phyloP scores from a whole-genome alignment of 73 alveolate species.

The Paramecium octaurelia region DNA sequence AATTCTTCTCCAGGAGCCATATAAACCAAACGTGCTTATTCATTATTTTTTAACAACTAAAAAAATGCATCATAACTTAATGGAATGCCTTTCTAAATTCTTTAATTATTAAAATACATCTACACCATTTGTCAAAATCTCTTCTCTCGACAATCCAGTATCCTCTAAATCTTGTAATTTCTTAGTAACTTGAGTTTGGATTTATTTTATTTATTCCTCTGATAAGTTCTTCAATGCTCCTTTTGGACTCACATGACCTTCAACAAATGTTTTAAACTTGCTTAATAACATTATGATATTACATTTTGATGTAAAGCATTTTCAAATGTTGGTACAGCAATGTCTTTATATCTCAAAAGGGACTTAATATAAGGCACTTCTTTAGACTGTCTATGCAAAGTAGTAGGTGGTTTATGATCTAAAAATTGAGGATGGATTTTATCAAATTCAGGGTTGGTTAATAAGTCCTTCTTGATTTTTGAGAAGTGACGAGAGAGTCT shows the following conservation, averaged over 20 bases:
- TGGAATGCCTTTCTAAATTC: conserved; percentile 68
- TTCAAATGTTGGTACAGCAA: background rate
- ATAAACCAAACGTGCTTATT: conserved; percentile 77
- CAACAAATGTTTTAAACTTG: conserved; percentile 65
- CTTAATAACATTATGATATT: background rate
- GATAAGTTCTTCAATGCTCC: conserved; percentile 70
- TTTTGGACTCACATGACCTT: conserved; percentile 63
- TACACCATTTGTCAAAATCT: conserved; percentile 64
- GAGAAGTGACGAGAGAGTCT: conserved; percentile 26
- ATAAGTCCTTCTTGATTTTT: conserved; percentile 11
- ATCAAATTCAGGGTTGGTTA: conserved; percentile 45
- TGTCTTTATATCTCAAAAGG: background rate
- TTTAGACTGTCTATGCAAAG: background rate
- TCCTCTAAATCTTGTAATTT: conserved; percentile 76
- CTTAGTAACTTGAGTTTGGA: conserved; percentile 63
- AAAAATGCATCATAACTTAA: conserved; percentile 80
- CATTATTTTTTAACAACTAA: conserved; percentile 68
- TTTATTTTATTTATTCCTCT: conserved; percentile 55
- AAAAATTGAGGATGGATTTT: conserved; percentile 21
- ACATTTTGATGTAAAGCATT: conserved; percentile 19
- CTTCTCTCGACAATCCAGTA: conserved; percentile 82
- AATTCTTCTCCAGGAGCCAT: conserved; percentile 73
- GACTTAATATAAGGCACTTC: conserved; percentile 23
- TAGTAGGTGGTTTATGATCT: conserved; percentile 34
- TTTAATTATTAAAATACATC: conserved; percentile 16